Percentiles rank a stretch among this genome's conserved stretches.
Conservation (phyloP, 2,329 filamentous ascomycete genomes). For the Alternaria panax region DNA sequence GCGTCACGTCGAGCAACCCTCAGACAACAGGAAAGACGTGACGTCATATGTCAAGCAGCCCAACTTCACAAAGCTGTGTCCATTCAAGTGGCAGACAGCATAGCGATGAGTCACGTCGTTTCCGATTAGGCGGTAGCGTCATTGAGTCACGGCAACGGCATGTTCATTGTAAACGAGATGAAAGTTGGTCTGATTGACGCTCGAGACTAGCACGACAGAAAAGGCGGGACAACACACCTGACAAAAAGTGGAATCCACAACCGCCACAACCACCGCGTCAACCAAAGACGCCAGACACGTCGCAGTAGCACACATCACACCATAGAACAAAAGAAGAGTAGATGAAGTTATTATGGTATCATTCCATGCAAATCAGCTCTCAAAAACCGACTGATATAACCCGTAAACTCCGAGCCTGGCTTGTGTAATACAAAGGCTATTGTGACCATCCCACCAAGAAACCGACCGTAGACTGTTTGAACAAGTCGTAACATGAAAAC, state of each 20-base stretch:
- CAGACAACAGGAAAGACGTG: not conserved
- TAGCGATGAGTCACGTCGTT: not conserved
- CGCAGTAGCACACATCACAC: conserved; percentile 8
- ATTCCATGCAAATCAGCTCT: conserved; percentile 43
- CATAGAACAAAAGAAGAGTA: conserved; percentile 1
- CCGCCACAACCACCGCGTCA: not conserved
- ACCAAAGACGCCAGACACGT: not conserved
- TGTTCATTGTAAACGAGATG: not conserved
- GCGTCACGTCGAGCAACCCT: not conserved
- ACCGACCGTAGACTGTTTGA: conserved; percentile 63
- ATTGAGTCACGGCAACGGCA: not conserved
- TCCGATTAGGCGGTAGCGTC: not conserved
- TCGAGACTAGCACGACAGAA: not conserved
- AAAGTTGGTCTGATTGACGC: not conserved
- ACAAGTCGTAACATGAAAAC: conserved; percentile 49
- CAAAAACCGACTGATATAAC: conserved; percentile 38
- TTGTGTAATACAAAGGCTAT: conserved; percentile 43
- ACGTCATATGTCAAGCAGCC: not conserved
- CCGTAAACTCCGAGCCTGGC: conserved; percentile 45
- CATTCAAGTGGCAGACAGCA: not conserved
- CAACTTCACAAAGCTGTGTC: not conserved
- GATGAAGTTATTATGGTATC: conserved; percentile 43
- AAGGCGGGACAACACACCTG: too few relatives aligned
- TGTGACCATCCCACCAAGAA: conserved; percentile 43
- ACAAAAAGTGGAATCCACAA: not conserved